Conservation (phyloP, 1,284 basidiomycete species). For the Ceratobasidium sp. region DNA sequence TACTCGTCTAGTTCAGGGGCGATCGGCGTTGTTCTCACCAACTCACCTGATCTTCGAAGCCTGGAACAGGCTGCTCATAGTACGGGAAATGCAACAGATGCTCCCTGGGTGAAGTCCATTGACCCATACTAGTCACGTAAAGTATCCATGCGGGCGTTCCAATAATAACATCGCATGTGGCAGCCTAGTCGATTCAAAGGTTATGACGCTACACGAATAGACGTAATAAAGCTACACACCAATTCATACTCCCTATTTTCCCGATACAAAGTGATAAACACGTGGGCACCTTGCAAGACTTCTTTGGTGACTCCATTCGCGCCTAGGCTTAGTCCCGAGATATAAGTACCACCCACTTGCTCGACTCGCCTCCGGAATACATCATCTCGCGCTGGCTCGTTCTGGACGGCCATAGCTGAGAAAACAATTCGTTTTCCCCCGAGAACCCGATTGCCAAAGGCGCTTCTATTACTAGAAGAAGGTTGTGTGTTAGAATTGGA, state of each 20-base stretch:
- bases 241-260: constrained; percentile 74
- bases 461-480: constrained; percentile 31
- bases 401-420: constrained; percentile 65
- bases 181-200: constrained; percentile 59
- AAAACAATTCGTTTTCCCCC: constrained; percentile 68
- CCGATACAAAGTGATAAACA: constrained; percentile 75
- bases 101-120: constrained; percentile 72
- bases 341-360: constrained; percentile 61
- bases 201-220: background rate
- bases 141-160: constrained; percentile 86
- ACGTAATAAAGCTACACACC: constrained; percentile 45
- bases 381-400: constrained; percentile 60
- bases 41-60: constrained; percentile 58
- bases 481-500: constrained; percentile 26
- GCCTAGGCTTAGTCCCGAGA: constrained; percentile 25
- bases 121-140: constrained; percentile 72
- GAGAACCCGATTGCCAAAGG: constrained; percentile 27
- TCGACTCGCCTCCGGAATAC: constrained; percentile 68
- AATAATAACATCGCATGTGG: constrained; percentile 68
- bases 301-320: constrained; percentile 56
- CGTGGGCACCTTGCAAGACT: constrained; percentile 63
- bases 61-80: constrained; percentile 57
- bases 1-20: background rate
- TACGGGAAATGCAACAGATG: constrained; percentile 69
- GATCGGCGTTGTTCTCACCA: background rate